These are phyloP conservation scores for Alternaria conjuncta DNA, from an alignment of 2,329 filamentous ascomycete genomes.

Conservation along the genomic window DNA sequence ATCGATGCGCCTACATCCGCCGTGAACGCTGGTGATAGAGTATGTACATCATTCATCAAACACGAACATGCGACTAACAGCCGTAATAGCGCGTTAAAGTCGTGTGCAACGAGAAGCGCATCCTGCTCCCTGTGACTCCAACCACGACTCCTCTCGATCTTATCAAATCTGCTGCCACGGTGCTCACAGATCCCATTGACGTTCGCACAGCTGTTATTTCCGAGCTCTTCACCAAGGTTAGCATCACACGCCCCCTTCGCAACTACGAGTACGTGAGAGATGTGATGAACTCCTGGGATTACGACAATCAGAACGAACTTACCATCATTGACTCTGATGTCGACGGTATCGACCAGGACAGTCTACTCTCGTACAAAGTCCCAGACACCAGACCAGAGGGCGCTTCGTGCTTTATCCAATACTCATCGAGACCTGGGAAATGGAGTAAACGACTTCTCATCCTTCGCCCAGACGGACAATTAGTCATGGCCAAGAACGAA, in stretches of 20 bases:
- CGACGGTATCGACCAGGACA: slow-evolving; percentile 59
- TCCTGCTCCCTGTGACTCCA: slow-evolving; percentile 73
- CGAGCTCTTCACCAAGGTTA: slow-evolving; percentile 77
- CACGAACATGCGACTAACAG: slow-evolving; percentile 20
- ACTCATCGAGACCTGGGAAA: slow-evolving; percentile 81
- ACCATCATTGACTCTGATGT: slow-evolving; percentile 68
- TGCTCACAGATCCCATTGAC: slow-evolving; percentile 69
- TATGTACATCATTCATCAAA: slow-evolving; percentile 50
- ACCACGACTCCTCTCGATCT: slow-evolving; percentile 79
- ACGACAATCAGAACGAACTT: slow-evolving; percentile 77
- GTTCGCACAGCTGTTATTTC: slow-evolving; percentile 72
- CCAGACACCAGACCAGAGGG: slow-evolving; percentile 69
- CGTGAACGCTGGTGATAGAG: slow-evolving; percentile 78
- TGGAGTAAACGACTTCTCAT: slow-evolving; percentile 88
- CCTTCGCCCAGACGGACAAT: slow-evolving; percentile 74
- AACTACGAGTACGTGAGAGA: slow-evolving; percentile 87
- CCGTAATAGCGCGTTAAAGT: slow-evolving; percentile 69
- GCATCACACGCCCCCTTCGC: slow-evolving; percentile 81
- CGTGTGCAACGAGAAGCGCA: slow-evolving; percentile 71
- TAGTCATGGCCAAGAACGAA: slow-evolving; percentile 73
- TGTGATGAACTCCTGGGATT: slow-evolving; percentile 91
- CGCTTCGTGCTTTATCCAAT: slow-evolving; percentile 74
- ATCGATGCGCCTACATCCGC: slow-evolving; percentile 81
- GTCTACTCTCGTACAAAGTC: slow-evolving; percentile 71
- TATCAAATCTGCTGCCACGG: slow-evolving; percentile 69